A percentile compares a stretch with the other conserved stretches of the same genome.
Conservation (phyloP, 768 basidiomycete genomes). For the Phaffia australis region DNA sequence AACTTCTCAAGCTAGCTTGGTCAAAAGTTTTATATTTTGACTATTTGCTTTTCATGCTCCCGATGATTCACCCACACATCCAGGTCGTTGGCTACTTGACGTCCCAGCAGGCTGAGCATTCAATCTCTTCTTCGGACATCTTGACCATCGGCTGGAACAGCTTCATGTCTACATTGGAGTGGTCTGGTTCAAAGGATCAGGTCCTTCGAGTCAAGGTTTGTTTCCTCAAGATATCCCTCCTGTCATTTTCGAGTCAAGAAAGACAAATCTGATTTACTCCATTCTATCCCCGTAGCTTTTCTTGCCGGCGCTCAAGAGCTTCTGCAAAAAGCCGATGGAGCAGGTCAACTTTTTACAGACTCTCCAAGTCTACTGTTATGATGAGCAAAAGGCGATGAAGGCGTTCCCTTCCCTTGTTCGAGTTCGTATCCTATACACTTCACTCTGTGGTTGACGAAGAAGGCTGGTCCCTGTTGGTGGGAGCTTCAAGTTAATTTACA, state of each 20-base stretch:
- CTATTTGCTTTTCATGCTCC: neutral
- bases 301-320: slow-evolving; percentile 74
- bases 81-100: slow-evolving; percentile 71
- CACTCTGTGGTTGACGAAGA: neutral
- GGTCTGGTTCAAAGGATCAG: slow-evolving; percentile 81
- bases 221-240: neutral
- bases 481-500: neutral
- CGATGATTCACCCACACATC: neutral
- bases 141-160: slow-evolving; percentile 86
- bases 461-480: neutral
- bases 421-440: slow-evolving; percentile 38
- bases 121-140: slow-evolving; percentile 76
- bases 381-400: slow-evolving; percentile 89
- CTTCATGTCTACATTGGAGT: slow-evolving; percentile 75
- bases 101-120: slow-evolving; percentile 56
- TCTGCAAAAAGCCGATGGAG: slow-evolving; percentile 76
- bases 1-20: too few species aligned
- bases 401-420: slow-evolving; percentile 91
- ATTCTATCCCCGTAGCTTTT: slow-evolving; percentile 51
- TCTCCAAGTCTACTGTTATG: slow-evolving; percentile 91
- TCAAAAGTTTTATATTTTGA: neutral
- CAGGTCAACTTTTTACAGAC: slow-evolving; percentile 70
- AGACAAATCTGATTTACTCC: neutral
- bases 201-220: slow-evolving; percentile 40
- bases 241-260: neutral